Conservation (phyloP, 75 land plant species). For the Adiantum capillusveneris region DNA sequence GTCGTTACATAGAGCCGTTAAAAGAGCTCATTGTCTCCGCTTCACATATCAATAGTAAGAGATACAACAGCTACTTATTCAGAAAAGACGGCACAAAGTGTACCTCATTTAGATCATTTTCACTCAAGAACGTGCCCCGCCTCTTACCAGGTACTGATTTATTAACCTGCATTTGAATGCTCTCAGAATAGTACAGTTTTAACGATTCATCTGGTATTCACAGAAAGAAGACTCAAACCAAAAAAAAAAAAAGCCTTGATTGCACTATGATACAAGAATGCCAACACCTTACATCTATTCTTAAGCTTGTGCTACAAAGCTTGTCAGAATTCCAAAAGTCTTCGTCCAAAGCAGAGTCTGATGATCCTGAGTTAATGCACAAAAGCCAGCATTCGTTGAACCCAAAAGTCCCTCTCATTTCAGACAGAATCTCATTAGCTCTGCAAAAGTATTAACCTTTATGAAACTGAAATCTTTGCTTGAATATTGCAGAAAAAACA, state of each 20-base stretch:
- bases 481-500: too few relatives aligned
- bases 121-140: neutral
- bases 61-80: too few relatives aligned
- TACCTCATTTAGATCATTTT: neutral
- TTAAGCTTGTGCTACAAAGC: too few relatives aligned
- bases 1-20: too few relatives aligned
- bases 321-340: constrained; percentile 40
- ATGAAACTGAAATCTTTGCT: neutral
- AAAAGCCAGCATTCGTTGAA: constrained; percentile 67
- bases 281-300: neutral
- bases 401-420: constrained; percentile 82
- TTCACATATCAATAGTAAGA: too few relatives aligned
- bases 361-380: constrained; percentile 64
- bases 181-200: too few relatives aligned
- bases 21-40: too few relatives aligned
- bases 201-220: too few relatives aligned
- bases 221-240: neutral
- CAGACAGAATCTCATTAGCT: constrained; percentile 59
- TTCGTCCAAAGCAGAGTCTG: constrained; percentile 13
- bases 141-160: neutral
- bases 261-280: too few relatives aligned
- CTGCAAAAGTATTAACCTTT: constrained; percentile 27
- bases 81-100: too few relatives aligned
- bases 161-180: constrained; percentile 3
- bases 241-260: too few relatives aligned